Percentiles rank a stretch among this genome's conserved stretches.
Conservation (phyloP, 2,329 filamentous ascomycete species). For the Aspergillus sp. region DNA sequence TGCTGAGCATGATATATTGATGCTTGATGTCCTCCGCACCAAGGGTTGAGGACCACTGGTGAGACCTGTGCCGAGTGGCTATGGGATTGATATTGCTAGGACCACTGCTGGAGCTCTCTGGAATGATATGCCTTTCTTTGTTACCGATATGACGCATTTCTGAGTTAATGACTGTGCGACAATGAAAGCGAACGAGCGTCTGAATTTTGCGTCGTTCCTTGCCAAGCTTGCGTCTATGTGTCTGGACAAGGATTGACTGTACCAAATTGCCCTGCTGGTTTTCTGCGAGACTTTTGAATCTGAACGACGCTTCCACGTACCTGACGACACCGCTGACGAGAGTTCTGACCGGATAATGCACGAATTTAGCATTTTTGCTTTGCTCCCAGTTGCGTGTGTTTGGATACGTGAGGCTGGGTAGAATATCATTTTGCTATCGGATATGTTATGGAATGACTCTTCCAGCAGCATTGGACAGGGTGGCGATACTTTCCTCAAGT, state of each 20-base stretch:
- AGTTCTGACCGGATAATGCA: conserved; percentile 1
- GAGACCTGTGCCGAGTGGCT: conserved; percentile 6
- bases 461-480: conserved; percentile 10
- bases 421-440: conserved; percentile 15
- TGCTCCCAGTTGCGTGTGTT: conserved; percentile 11
- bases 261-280: conserved; percentile 14
- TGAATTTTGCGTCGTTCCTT: conserved; percentile 15
- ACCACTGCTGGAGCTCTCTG: conserved; percentile 16
- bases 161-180: conserved; percentile 11
- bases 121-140: conserved; percentile 20
- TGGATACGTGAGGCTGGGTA: conserved; percentile 12
- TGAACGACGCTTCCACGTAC: conserved; percentile 5
- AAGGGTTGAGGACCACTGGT: conserved; percentile 6
- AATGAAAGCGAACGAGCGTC: conserved; percentile 12
- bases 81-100: conserved; percentile 18
- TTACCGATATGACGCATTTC: conserved; percentile 15
- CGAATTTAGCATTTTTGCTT: conserved; percentile 8
- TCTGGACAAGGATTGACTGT: conserved; percentile 12
- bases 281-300: conserved; percentile 16
- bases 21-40: conserved; percentile 19
- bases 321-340: conserved; percentile 9
- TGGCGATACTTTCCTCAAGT: conserved; percentile 13
- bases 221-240: conserved; percentile 19
- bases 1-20: conserved; percentile 14
- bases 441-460: conserved; percentile 15